Base-by-base conservation (phyloP, 2,329 filamentous ascomycete genomes). In the Trichophyton benhamiae region DNA sequence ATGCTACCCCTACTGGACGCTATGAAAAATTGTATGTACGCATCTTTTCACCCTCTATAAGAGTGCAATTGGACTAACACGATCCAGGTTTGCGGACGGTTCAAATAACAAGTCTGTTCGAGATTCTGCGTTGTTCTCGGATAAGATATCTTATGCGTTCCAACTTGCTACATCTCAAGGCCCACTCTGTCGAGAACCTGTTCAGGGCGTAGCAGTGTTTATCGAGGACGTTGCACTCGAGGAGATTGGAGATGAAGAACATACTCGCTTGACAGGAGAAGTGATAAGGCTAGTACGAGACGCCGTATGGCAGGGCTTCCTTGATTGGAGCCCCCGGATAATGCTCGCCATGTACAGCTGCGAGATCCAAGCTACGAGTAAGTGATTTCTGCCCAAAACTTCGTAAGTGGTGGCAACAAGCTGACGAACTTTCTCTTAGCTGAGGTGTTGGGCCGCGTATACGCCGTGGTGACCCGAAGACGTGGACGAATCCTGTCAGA, bases 301-400 rank as follows among this genome's bases (percentile, higher is more conserved):
- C 53, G 83, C 86, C n/a, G 90, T 99, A 64, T 83, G 87, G 58
- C 80, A 86, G 65, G 92, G 87, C 22, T 96, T 97, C 79, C 79
- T 96, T 17, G 94, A 97, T 78, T 99, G 94, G 94, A 92, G 87
- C 44, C 89, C 94, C 0, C 86, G 94, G n/a, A 83, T 99, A 67
- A 84, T 97, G 77, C 84, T 99, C 52, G 94, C 94, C 59, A 97
- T 97, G 90, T 99, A 99, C 78, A 90, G 85, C 61, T 96, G 92
- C 72, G 94, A 97, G 72, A 97, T 99, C 69, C 94, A 97, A 80
- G 91, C 92, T 33, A 91, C 89, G 22, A 92, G 84, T 87, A 80
- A 72, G 83, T 76, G n/a, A 27, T 27, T 27, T 13, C 36, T 41
- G 46, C 15, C 58, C 65, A 61, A 64, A 63, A 65, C 64, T 65